Percentiles rank a stretch among this genome's conserved stretches.
These are phyloP conservation scores for Peronosclerospora sorghi DNA, from an alignment of 352 stramenopile genomes.

Conservation along the genomic window DNA sequence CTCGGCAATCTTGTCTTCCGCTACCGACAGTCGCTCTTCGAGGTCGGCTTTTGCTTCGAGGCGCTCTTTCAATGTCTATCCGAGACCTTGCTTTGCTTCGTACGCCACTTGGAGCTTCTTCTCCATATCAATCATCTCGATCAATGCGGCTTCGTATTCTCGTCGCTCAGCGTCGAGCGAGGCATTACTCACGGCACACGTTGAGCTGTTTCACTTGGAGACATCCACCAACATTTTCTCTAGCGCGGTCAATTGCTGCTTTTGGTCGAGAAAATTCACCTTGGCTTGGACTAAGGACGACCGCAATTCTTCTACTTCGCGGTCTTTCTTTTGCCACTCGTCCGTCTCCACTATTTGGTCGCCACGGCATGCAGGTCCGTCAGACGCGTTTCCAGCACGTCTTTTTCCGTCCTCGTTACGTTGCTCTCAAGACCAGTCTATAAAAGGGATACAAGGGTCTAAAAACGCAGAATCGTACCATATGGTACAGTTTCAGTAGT, in stretches of 20 bases:
- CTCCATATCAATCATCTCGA: conserved; percentile 60
- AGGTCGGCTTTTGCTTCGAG: conserved; percentile 34
- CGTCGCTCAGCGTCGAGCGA: conserved; percentile 41
- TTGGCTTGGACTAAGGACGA: conserved; percentile 52
- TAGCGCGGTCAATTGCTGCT: conserved; percentile 37
- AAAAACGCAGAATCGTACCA: too few species aligned
- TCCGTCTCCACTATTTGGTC: conserved; percentile 27
- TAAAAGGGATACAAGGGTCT: too few species aligned
- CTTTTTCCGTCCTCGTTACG: conserved; percentile 47
- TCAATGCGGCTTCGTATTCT: conserved; percentile 46
- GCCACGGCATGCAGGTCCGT: conserved; percentile 26
- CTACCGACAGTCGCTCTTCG: conserved; percentile 32
- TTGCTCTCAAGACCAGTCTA: too few species aligned
- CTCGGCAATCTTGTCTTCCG: conserved; percentile 38
- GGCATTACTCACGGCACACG: conserved; percentile 13
- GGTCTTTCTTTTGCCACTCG: conserved; percentile 31
- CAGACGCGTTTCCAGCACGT: conserved; percentile 49
- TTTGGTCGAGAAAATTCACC: conserved; percentile 41
- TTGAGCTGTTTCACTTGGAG: conserved; percentile 20
- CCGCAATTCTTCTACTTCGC: conserved; percentile 40
- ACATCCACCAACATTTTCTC: conserved; percentile 49
- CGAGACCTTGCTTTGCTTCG: conserved; percentile 41
- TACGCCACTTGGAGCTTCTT: conserved; percentile 52
- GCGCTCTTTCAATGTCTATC: conserved; percentile 39
- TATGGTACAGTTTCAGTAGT: too few species aligned